Evolutionary conservation across 345 rosid species (phyloP).

Genomic region (Arabidopsis arenosa): DNA sequence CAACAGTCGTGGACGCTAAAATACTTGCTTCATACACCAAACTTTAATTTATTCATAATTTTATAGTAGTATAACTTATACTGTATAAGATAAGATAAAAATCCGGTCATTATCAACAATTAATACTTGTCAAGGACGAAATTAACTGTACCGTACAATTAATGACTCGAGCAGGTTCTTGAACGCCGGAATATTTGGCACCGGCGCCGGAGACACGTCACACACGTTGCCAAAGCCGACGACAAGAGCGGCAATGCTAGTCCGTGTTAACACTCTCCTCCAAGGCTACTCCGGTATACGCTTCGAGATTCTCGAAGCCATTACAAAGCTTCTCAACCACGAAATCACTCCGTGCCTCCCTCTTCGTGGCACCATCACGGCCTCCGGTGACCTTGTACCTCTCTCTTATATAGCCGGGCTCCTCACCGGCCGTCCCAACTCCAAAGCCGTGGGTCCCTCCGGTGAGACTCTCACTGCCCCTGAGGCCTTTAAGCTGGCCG

Average conservation of each 20-base stretch:
- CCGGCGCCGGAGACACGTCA: slow-evolving; percentile 51
- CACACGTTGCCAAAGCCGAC: slow-evolving; percentile 63
- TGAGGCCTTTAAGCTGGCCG: slow-evolving; percentile 57
- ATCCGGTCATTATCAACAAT: background rate
- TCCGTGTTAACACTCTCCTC: slow-evolving; percentile 74
- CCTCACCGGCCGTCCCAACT: slow-evolving; percentile 65
- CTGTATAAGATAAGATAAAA: background rate
- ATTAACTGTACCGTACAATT: slow-evolving; percentile 14
- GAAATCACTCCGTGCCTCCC: slow-evolving; percentile 77
- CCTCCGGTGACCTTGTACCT: slow-evolving; percentile 76
- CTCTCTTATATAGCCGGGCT: slow-evolving; percentile 76
- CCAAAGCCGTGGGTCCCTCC: slow-evolving; percentile 61
- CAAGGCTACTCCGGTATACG: slow-evolving; percentile 81
- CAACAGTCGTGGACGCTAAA: slow-evolving; percentile 8
- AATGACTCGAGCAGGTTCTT: slow-evolving; percentile 53
- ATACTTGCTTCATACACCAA: slow-evolving; percentile 7
- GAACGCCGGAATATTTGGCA: slow-evolving; percentile 75
- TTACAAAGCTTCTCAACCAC: slow-evolving; percentile 63
- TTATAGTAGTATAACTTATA: background rate
- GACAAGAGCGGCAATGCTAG: slow-evolving; percentile 77
- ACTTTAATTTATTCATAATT: background rate
- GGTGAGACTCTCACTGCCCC: slow-evolving; percentile 56
- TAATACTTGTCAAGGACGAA: background rate
- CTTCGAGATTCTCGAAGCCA: slow-evolving; percentile 72
- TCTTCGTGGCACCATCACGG: slow-evolving; percentile 73